Base-by-base conservation (phyloP, 371 early-diverging fungal species). In the Rhizopus stolonifer region DNA sequence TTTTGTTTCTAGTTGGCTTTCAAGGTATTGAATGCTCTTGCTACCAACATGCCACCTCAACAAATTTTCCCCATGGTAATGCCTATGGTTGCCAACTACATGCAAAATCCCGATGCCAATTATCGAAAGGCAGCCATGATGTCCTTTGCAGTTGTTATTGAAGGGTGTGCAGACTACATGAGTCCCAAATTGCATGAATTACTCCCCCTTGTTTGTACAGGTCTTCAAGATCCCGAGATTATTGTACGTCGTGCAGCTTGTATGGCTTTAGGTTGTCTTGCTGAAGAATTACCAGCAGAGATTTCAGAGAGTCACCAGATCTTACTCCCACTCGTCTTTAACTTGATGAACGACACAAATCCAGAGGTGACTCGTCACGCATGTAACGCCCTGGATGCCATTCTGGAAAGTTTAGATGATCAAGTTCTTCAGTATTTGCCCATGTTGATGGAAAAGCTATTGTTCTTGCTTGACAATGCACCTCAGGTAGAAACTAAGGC, bases 101-200 rank as follows among this genome's bases (percentile, higher is more conserved):
- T 92, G 84, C 86, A 86, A 52, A 89, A 79, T 49, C 69, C 80
- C 4, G 80, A 89, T 42, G 86, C 91, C 31, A 69, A 74, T 44
- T 81, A 67, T 58, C 85, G 94, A 49, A 92, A 91, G 67, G 93
- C 93, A 36, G 89, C 88, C 48, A 89, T 95, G 91, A 84, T 94
- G 75, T 82, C 88, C 5, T 78, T 95, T 60, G 92, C 91, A 49
- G 90, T 90, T n/a, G 65, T 81, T 26, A 81, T 89, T 26, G 95
- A 95, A 58, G 92, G 93, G 0, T 88, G 92, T 42, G 88, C 92
- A 4, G 95, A 95, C 52, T 84, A 76, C 53, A 90, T 91, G 65
- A 79, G 88, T 42, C 69, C 81, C 46, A 83, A 84, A 56, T 74
- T 92, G 36, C 72, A 82, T 22, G 92, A 92, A 3, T 66, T 95